These are phyloP conservation scores for Melastoma malabathricum DNA, from an alignment of 345 rosid genomes.

Conservation along the genomic window DNA sequence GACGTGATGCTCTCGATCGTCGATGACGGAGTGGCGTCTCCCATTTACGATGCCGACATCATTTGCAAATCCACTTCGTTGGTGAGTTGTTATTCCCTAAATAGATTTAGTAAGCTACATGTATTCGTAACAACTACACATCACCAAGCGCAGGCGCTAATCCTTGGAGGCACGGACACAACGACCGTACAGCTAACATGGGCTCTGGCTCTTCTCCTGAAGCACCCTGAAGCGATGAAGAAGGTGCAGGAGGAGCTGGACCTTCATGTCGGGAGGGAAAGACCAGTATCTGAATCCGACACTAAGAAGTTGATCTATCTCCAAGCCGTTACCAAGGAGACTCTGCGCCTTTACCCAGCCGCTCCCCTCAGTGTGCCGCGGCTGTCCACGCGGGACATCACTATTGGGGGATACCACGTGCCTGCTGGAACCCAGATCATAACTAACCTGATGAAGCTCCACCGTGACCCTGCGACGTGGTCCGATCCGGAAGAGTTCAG, in stretches of 20 bases:
- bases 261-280: slow-evolving; percentile 24
- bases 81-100: slow-evolving; percentile 17
- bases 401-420: slow-evolving; percentile 25
- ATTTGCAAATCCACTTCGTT: slow-evolving; percentile 46
- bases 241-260: slow-evolving; percentile 45
- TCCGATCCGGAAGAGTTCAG: slow-evolving; percentile 23
- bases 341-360: slow-evolving; percentile 44
- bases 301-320: slow-evolving; percentile 30
- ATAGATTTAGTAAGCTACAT: not conserved
- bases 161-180: slow-evolving; percentile 42
- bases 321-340: slow-evolving; percentile 52
- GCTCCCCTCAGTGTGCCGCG: slow-evolving; percentile 41
- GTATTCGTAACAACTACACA: not conserved
- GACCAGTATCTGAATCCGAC: slow-evolving; percentile 42
- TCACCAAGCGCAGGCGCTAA: slow-evolving; percentile 22
- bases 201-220: slow-evolving; percentile 47
- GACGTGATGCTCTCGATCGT: slow-evolving; percentile 39
- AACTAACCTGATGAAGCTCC: slow-evolving; percentile 43
- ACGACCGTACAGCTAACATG: slow-evolving; percentile 34
- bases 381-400: slow-evolving; percentile 40
- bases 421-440: slow-evolving; percentile 33
- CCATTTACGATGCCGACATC: slow-evolving; percentile 27
- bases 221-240: slow-evolving; percentile 22
- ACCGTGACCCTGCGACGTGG: slow-evolving; percentile 27
- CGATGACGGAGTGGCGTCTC: slow-evolving; percentile 21